Conservation (phyloP, 1,139 yeast genomes). For the Debaryomyces sp. region DNA sequence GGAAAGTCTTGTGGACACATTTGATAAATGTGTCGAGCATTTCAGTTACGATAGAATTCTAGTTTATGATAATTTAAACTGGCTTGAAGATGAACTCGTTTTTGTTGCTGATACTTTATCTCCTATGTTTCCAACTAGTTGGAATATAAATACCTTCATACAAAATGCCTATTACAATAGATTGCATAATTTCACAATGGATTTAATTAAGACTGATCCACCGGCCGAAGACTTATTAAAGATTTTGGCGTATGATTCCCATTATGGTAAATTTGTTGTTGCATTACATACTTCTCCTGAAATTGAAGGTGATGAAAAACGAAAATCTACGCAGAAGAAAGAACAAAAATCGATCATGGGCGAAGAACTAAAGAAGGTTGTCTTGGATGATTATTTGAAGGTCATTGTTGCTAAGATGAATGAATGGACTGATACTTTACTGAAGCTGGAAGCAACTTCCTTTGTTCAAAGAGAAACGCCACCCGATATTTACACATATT, state of each 20-base stretch:
- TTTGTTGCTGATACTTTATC: slow-evolving; percentile 62
- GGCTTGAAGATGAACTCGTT: slow-evolving; percentile 82
- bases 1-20: slow-evolving; percentile 64
- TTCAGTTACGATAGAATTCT: slow-evolving; percentile 56
- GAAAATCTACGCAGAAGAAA: slow-evolving; percentile 46
- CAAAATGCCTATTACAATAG: slow-evolving; percentile 71
- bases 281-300: slow-evolving; percentile 26
- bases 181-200: slow-evolving; percentile 63
- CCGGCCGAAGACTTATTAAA: slow-evolving; percentile 64
- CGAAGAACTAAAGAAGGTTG: slow-evolving; percentile 62
- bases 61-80: slow-evolving; percentile 71
- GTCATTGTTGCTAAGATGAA: slow-evolving; percentile 71
- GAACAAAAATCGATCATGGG: slow-evolving; percentile 61
- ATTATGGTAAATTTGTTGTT: slow-evolving; percentile 49
- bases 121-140: slow-evolving; percentile 63
- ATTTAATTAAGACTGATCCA: slow-evolving; percentile 70
- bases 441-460: slow-evolving; percentile 61
- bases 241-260: slow-evolving; percentile 75
- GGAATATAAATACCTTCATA: slow-evolving; percentile 71
- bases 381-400: slow-evolving; percentile 70
- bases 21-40: slow-evolving; percentile 64
- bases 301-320: slow-evolving; percentile 31
- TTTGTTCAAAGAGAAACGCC: slow-evolving; percentile 67
- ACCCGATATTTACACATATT: slow-evolving; percentile 60
- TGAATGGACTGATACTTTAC: slow-evolving; percentile 78